A percentile compares a stretch with the other conserved stretches of the same genome.
phyloP scores from a whole-genome alignment of 805 yeast species.

The Suhomyces vadensis region DNA sequence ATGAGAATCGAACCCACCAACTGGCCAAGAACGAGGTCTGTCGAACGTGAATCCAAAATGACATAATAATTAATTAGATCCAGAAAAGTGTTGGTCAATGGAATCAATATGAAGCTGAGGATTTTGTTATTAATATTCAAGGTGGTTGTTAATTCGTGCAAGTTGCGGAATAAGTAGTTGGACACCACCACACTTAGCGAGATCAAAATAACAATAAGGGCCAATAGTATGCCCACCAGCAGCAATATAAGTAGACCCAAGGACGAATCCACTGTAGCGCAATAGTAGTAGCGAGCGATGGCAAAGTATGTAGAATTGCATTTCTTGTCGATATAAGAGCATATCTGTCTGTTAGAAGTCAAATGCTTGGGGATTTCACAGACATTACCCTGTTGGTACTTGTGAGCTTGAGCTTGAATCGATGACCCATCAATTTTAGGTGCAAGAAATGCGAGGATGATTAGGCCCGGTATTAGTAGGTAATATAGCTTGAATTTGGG shows the following conservation, averaged over 20 bases:
- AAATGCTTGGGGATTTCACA: not conserved
- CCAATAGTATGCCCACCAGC: slow-evolving; percentile 10
- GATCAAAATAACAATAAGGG: slow-evolving; percentile 20
- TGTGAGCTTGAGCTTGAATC: not conserved
- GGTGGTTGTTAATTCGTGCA: slow-evolving; percentile 26
- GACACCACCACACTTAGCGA: slow-evolving; percentile 36
- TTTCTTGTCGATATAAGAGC: slow-evolving; percentile 17
- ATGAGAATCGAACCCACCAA: slow-evolving; percentile 37
- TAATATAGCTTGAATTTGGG: slow-evolving; percentile 3
- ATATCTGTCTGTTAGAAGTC: slow-evolving; percentile 10
- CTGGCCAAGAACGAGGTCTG: slow-evolving; percentile 40
- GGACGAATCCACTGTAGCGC: slow-evolving; percentile 23
- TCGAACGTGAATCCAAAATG: slow-evolving; percentile 26
- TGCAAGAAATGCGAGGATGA: not conserved
- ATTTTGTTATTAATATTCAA: slow-evolving; percentile 29
- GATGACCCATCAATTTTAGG: not conserved
- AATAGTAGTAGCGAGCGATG: slow-evolving; percentile 31
- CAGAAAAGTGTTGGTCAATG: slow-evolving; percentile 38
- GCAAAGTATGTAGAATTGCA: slow-evolving; percentile 28
- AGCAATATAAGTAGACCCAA: slow-evolving; percentile 10
- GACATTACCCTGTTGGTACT: not conserved
- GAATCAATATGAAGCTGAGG: slow-evolving; percentile 35
- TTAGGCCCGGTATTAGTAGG: not conserved
- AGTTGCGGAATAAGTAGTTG: slow-evolving; percentile 32
- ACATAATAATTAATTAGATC: slow-evolving; percentile 39